A percentile compares a stretch with the other conserved stretches of the same genome.
These are phyloP conservation scores for Exophiala bonariae DNA, from an alignment of 2,329 filamentous ascomycete species.

Conservation along the genomic window DNA sequence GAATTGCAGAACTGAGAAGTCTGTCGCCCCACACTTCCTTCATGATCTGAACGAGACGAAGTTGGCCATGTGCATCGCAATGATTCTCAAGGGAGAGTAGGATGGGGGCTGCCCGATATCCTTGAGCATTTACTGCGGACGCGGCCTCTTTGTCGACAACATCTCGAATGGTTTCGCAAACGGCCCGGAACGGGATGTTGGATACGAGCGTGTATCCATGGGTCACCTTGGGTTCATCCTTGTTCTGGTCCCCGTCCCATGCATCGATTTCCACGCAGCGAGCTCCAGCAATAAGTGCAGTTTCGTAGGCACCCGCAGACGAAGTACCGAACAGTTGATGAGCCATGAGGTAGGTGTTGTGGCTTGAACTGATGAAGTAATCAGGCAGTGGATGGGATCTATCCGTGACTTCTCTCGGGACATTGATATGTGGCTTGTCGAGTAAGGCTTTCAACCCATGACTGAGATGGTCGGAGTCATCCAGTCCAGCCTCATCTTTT, in stretches of 20 bases:
- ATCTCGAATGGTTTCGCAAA: constrained; percentile 28
- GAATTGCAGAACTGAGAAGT: constrained; percentile 22
- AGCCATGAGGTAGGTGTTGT: constrained; percentile 28
- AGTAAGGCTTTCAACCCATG: constrained; percentile 16
- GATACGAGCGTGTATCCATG: constrained; percentile 28
- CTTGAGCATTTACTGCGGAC: constrained; percentile 7
- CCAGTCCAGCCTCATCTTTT: constrained; percentile 18
- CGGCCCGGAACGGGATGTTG: constrained; percentile 24
- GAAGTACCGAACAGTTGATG: constrained; percentile 27
- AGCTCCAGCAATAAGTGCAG: constrained; percentile 21
- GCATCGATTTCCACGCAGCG: constrained; percentile 29
- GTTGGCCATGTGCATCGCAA: constrained; percentile 23
- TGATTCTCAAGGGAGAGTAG: constrained; percentile 28
- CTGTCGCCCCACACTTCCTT: constrained; percentile 26
- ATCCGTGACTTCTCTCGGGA: constrained; percentile 23
- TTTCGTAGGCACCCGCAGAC: constrained; percentile 24
- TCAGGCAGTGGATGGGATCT: constrained; percentile 26
- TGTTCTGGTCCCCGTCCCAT: constrained; percentile 24
- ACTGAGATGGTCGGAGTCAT: constrained; percentile 13
- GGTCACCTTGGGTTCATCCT: constrained; percentile 28
- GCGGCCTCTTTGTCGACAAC: constrained; percentile 24
- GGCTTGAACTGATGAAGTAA: constrained; percentile 29
- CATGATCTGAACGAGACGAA: constrained; percentile 26
- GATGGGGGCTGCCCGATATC: constrained; percentile 21
- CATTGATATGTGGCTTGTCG: constrained; percentile 23